Evolutionary conservation across 495 filamentous ascomycete genomes (phyloP), one percentile per base, ranked within the genome.

Genomic region (Penicillium riverlandense): DNA sequence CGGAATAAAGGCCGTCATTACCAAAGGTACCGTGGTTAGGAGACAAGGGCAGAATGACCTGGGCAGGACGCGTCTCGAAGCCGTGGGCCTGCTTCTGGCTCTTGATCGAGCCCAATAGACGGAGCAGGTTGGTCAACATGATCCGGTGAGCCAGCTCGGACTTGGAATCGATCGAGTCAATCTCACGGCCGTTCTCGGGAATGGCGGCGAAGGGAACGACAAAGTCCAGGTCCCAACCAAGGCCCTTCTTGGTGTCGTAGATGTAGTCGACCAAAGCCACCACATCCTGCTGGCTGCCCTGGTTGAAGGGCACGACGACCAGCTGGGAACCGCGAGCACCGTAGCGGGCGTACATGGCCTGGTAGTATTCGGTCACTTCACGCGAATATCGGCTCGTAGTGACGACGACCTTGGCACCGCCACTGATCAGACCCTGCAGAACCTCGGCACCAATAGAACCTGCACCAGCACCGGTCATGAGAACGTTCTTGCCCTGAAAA

Each of bases 401-500:
- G 43, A 99, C 92, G 41, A 96, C 68, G 30, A 99, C 92, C 70
- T 89, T 90, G 53, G 91, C 92, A 56, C 92, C 92, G 65, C 94
- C 92, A 57, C 87, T 94, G 65, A 99, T 90, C 45, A 99, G 72
- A 31, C 92, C 92, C 66, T 97, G 90, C 10, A 99, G 77, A 35
- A 99, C 91, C 45, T 97, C 92, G n/a, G 94, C 94, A 58, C 90
- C 92, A 55, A 99, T 99, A 22, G 92, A 99, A 37, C 92, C 92
- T 53, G 90, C 92, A 65, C 92, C 92, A 42, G 92, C 92, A 68
- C 92, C 92, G 41, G 92, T 99, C 91, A 99, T 97, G 46, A 99
- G 79, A 29, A 84, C 94, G 60, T 95, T 88, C 78, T 96, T 97
- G 60, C 86, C 88, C 55, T 88, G 83, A 71, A 96, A 97, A 10